Conservation (phyloP, 768 basidiomycete genomes). For the Trametes cingulata region DNA sequence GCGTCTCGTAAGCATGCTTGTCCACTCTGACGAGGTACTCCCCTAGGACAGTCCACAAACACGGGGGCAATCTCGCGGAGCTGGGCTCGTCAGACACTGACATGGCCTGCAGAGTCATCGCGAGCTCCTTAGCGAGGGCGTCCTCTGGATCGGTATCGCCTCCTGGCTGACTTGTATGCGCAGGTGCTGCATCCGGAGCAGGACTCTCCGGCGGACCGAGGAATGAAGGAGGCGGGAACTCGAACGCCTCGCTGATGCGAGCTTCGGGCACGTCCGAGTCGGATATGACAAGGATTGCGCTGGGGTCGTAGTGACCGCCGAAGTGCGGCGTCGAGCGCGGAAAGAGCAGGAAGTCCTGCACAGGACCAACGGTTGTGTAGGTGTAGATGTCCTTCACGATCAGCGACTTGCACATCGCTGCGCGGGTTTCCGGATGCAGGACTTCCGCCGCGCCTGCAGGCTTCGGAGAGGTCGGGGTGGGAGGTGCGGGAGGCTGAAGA, state of each 20-base stretch:
- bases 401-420: constrained; percentile 66
- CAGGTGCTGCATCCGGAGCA: background rate
- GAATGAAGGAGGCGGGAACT: constrained; percentile 66
- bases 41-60: constrained; percentile 43
- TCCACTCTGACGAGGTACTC: constrained; percentile 50
- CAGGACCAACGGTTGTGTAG: constrained; percentile 57
- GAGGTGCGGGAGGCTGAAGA: constrained; percentile 54
- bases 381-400: constrained; percentile 49
- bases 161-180: background rate
- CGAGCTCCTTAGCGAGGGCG: constrained; percentile 40
- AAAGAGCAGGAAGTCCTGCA: constrained; percentile 81
- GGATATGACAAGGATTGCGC: constrained; percentile 62
- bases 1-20: constrained; percentile 45
- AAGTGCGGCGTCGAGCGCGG: constrained; percentile 73
- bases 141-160: constrained; percentile 15
- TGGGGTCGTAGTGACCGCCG: constrained; percentile 63
- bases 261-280: constrained; percentile 46
- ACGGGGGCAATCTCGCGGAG: constrained; percentile 37
- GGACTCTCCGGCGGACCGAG: background rate
- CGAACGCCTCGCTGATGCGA: constrained; percentile 59
- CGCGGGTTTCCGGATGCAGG: constrained; percentile 46
- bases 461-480: constrained; percentile 33
- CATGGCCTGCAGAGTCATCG: constrained; percentile 43
- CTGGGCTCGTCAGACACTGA: constrained; percentile 41
- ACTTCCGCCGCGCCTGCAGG: constrained; percentile 23